These are phyloP conservation scores for Nannochloris sp. DNA, from an alignment of 139 green algal genomes.

Conservation along the genomic window DNA sequence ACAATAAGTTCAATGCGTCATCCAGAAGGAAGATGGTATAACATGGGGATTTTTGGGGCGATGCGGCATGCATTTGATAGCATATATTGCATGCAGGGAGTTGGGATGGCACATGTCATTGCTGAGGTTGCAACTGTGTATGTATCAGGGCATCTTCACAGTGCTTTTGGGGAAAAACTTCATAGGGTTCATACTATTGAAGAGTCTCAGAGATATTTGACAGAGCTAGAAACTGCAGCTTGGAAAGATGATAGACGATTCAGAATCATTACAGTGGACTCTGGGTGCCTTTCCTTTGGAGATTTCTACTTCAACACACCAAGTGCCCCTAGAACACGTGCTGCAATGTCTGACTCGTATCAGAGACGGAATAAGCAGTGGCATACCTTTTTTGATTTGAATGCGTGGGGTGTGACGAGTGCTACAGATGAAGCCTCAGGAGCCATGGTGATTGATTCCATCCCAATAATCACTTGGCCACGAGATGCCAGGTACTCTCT, in stretches of 20 bases:
- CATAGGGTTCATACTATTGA: slow-evolving; percentile 32
- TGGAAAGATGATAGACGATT: slow-evolving; percentile 61
- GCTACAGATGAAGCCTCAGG: slow-evolving; percentile 4
- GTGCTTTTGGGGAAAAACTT: slow-evolving; percentile 45
- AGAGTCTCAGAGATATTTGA: slow-evolving; percentile 19
- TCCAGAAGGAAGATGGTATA: background rate
- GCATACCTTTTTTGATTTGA: background rate
- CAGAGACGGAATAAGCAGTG: no score
- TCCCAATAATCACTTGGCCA: slow-evolving; percentile 34
- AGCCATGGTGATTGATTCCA: slow-evolving; percentile 14
- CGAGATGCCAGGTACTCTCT: slow-evolving; percentile 33
- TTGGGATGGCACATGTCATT: background rate
- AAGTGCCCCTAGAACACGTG: slow-evolving; percentile 2
- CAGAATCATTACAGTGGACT: slow-evolving; percentile 34
- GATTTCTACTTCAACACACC: slow-evolving; percentile 40
- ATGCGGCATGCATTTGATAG: slow-evolving; percentile 12
- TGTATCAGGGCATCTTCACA: slow-evolving; percentile 58
- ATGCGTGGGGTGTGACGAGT: slow-evolving; percentile 19
- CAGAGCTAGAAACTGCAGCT: slow-evolving; percentile 49
- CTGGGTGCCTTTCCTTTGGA: slow-evolving; percentile 30
- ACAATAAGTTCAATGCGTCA: slow-evolving; percentile 10
- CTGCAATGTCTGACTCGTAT: no score
- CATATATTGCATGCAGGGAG: slow-evolving; percentile 1
- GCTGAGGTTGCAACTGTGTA: slow-evolving; percentile 28
- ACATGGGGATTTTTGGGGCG: background rate